phyloP scores from a whole-genome alignment of 2,329 filamentous ascomycete species.

The Tolypocladium paradoxum region DNA sequence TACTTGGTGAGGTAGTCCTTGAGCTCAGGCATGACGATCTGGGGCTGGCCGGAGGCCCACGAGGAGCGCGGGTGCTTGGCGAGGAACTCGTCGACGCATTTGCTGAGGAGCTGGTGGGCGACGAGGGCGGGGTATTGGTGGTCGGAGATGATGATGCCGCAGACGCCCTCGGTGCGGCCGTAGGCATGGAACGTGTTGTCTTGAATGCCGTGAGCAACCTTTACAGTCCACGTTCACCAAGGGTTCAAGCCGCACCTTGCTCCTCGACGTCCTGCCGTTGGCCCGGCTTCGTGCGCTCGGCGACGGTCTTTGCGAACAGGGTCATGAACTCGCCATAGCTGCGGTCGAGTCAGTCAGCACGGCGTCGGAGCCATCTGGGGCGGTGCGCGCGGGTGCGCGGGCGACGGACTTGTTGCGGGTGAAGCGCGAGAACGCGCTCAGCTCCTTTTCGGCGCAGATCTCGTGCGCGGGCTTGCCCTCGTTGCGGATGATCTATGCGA shows the following conservation, averaged over 20 bases:
- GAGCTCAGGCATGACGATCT: constrained; percentile 58
- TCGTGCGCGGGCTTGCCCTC: constrained; percentile 65
- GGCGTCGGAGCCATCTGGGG: constrained; percentile 2
- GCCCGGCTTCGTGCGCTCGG: constrained; percentile 71
- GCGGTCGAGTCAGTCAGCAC: constrained; percentile 6
- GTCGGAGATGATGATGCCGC: constrained; percentile 68
- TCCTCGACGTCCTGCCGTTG: constrained; percentile 80
- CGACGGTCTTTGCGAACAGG: constrained; percentile 77
- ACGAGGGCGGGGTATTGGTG: constrained; percentile 67
- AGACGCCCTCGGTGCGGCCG: constrained; percentile 61
- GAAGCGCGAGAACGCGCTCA: constrained; percentile 71
- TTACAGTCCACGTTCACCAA: background rate
- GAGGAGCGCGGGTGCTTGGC: constrained; percentile 59
- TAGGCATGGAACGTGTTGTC: constrained; percentile 73
- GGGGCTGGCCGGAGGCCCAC: constrained; percentile 46
- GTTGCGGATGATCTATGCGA: constrained; percentile 65
- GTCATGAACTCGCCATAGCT: constrained; percentile 60
- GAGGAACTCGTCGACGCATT: constrained; percentile 80
- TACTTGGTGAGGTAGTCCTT: constrained; percentile 66
- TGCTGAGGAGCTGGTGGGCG: constrained; percentile 77
- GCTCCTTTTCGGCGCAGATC: constrained; percentile 65
- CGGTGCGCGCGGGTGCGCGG: background rate
- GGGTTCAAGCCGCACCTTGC: constrained; percentile 40
- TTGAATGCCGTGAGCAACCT: constrained; percentile 10
- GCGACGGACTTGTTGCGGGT: constrained; percentile 54